Evolutionary conservation across 2,329 filamentous ascomycete species (phyloP).

Genomic region (Xylariaceae sp.): DNA sequence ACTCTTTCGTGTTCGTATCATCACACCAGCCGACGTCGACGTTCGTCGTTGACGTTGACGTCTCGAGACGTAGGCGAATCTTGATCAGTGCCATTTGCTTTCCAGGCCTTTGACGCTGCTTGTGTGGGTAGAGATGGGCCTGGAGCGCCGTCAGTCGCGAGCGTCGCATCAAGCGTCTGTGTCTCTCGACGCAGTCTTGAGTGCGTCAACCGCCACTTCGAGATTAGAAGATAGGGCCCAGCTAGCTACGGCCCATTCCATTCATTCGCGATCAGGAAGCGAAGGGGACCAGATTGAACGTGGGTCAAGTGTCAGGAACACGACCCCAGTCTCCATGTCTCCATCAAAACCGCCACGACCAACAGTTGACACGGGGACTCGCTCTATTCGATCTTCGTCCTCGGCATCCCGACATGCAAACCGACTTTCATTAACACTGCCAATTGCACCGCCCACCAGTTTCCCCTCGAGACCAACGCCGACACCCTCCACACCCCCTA

Average conservation of each 20-base stretch:
- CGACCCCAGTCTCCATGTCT: slow-evolving; percentile 33
- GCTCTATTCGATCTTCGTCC: slow-evolving; percentile 48
- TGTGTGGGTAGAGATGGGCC: slow-evolving; percentile 26
- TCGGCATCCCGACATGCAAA: slow-evolving; percentile 50
- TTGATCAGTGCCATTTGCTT: slow-evolving; percentile 16
- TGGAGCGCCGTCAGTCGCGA: slow-evolving; percentile 26
- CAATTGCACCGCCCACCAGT: slow-evolving; percentile 51
- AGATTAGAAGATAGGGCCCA: slow-evolving; percentile 16
- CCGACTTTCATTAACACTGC: slow-evolving; percentile 55
- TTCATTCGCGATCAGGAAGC: slow-evolving; percentile 17
- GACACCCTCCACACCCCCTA: slow-evolving; percentile 43
- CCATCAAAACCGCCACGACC: slow-evolving; percentile 27
- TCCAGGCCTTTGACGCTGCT: slow-evolving; percentile 19
- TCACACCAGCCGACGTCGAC: slow-evolving; percentile 12
- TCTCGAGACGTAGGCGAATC: slow-evolving; percentile 13
- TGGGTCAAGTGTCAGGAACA: slow-evolving; percentile 20
- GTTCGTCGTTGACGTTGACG: slow-evolving; percentile 16
- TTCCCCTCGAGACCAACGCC: slow-evolving; percentile 49
- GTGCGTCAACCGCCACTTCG: slow-evolving; percentile 21
- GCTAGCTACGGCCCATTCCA: slow-evolving; percentile 5
- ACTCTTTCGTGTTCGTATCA: slow-evolving; percentile 21
- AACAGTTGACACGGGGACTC: slow-evolving; percentile 38
- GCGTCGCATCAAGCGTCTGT: slow-evolving; percentile 21
- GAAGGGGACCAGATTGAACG: slow-evolving; percentile 12
- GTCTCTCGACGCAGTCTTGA: slow-evolving; percentile 28